Base-by-base conservation (phyloP, 352 stramenopile species). In the Phytophthora uliginosa region DNA sequence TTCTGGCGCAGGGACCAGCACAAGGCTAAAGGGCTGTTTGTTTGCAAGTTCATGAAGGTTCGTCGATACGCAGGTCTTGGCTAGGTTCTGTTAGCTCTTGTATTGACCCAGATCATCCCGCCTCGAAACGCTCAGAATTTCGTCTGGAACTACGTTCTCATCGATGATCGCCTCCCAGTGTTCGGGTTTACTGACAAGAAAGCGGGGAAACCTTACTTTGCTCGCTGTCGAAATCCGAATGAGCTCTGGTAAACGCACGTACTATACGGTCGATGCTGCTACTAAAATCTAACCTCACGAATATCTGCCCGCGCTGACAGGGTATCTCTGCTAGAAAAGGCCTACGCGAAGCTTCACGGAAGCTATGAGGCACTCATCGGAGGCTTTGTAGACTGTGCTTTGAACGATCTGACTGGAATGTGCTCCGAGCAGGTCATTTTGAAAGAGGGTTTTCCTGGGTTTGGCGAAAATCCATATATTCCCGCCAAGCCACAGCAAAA, bases 1-100 rank as follows among this genome's bases (percentile, higher is more conserved):
- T 97, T 98, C 51, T 98, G 89, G 88, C 71, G 75, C 63, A 76
- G 76, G 2, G 84, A 95, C 52, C 79, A 88, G 52, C 83, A 85
- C 74, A 93, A 94, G 31, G 61, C 86, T 8, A 95, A 88, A 54
- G 93, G 92, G 3, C 51, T 98, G 3, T 96, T 95, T 54, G 79
- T 98, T n/a, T 98, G 91, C 71, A 85, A 83, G 33, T 98, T 98
- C 59, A 97, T 97, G 89, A 98, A 98, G 81, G 88, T 94, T 73
- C 12, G 59, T 58, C 8, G 60, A 9, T 20, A 42, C 15, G 38
- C 15, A n/a, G 17, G 5, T 47, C 38, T 47, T 47, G 4, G n/a
- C n/a, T 3, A 18, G 33, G 20, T 58, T 33, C 17, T 38, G 9
- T 26, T 13, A 12, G 10, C 53, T 38, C 0, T 20, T 47, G 7